Conservation (phyloP, 1,284 basidiomycete species). For the Serendipita sp. region DNA sequence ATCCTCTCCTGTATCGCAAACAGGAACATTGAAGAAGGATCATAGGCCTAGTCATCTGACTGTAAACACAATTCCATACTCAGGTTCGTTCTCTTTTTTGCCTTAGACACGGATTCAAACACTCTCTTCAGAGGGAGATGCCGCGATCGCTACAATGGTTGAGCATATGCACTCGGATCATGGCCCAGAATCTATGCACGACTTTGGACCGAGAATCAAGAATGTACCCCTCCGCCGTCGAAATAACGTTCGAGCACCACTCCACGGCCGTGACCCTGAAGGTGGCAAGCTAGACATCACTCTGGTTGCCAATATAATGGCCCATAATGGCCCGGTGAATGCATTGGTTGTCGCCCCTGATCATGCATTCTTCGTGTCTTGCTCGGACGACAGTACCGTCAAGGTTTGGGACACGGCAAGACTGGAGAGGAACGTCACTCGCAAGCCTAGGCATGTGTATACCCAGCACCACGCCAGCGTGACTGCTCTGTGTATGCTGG, state of each 20-base stretch:
- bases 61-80: conserved; percentile 9
- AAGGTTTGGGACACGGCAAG: conserved; percentile 75
- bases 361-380: conserved; percentile 84
- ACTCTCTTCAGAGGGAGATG: conserved; percentile 16
- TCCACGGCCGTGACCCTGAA: conserved; percentile 41
- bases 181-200: conserved; percentile 65
- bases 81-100: not conserved
- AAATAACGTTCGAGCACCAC: conserved; percentile 49
- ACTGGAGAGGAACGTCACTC: conserved; percentile 56
- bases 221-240: conserved; percentile 65
- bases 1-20: conserved; percentile 50
- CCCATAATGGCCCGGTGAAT: conserved; percentile 69
- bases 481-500: conserved; percentile 68
- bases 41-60: conserved; percentile 21
- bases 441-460: conserved; percentile 24
- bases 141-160: conserved; percentile 27
- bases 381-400: conserved; percentile 73
- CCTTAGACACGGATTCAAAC: conserved; percentile 10
- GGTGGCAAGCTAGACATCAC: conserved; percentile 51
- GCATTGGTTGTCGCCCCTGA: conserved; percentile 82
- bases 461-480: conserved; percentile 66
- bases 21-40: conserved; percentile 35
- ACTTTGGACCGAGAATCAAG: conserved; percentile 79
- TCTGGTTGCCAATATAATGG: conserved; percentile 73
- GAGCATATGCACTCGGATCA: conserved; percentile 85